Percentiles rank a stretch among this genome's conserved stretches.
These are phyloP conservation scores for Madurella fahalii DNA, from an alignment of 2,329 filamentous ascomycete genomes.

Conservation along the genomic window DNA sequence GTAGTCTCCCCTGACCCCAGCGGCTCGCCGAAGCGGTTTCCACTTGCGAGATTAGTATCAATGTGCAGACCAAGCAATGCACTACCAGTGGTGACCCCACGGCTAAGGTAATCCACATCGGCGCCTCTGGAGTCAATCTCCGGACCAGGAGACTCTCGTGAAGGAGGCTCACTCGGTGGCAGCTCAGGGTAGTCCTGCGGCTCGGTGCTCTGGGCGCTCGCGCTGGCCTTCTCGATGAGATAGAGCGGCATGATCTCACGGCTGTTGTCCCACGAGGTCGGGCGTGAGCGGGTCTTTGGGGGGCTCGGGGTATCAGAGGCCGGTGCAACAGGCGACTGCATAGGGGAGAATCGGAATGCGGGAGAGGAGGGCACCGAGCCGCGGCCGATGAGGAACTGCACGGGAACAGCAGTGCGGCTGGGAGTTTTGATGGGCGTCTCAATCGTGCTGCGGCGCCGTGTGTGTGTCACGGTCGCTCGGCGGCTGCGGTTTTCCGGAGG, in stretches of 20 bases:
- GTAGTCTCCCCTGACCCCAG: constrained; percentile 19
- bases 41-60: constrained; percentile 16
- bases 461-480: constrained; percentile 23
- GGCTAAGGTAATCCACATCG: constrained; percentile 27
- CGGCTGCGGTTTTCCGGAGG: constrained; percentile 44
- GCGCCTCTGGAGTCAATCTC: constrained; percentile 7
- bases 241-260: constrained; percentile 78
- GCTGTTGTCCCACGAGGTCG: constrained; percentile 59
- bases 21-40: constrained; percentile 6
- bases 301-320: constrained; percentile 34
- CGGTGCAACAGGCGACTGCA: constrained; percentile 27
- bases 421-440: constrained; percentile 47
- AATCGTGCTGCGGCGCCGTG: constrained; percentile 46
- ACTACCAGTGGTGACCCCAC: constrained; percentile 7
- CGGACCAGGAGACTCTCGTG: constrained; percentile 27
- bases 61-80: constrained; percentile 10
- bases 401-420: constrained; percentile 55
- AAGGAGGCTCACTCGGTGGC: constrained; percentile 38
- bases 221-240: constrained; percentile 63
- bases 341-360: constrained; percentile 37
- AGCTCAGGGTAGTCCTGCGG: constrained; percentile 47
- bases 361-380: constrained; percentile 45
- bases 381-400: constrained; percentile 52
- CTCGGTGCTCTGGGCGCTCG: constrained; percentile 22
- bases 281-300: constrained; percentile 37